Conservation (phyloP, 129 eudicot species). For the Flaveria sonorensis region DNA sequence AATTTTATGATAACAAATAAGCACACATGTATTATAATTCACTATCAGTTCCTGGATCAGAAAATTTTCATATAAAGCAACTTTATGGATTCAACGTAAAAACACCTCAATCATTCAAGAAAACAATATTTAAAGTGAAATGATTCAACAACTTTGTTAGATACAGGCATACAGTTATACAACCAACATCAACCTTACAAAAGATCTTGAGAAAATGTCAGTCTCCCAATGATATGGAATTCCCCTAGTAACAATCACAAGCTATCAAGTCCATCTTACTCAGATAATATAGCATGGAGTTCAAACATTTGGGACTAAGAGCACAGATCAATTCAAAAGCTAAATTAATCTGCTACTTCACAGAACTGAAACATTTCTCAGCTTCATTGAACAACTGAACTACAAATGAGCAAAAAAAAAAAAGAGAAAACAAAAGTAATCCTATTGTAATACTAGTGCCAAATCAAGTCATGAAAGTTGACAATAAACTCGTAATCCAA, state of each 20-base stretch:
- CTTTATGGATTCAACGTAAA: background rate
- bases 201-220: background rate
- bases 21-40: slow-evolving; percentile 5
- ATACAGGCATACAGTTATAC: no score
- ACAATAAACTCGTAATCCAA: background rate
- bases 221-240: background rate
- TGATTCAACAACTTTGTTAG: no score
- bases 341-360: background rate
- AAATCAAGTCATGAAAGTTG: background rate
- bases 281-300: background rate
- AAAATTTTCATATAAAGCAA: background rate
- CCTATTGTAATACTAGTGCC: no score
- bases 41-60: slow-evolving; percentile 3
- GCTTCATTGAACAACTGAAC: background rate
- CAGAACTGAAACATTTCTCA: background rate
- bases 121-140: background rate
- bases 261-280: background rate
- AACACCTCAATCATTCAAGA: background rate
- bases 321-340: background rate
- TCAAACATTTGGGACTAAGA: background rate
- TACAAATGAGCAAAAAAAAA: no score
- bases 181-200: no score
- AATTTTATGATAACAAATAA: background rate
- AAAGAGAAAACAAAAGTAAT: no score
- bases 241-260: background rate